phyloP scores from a whole-genome alignment of 257 asterid species.

The Oldenlandia corymbosa region DNA sequence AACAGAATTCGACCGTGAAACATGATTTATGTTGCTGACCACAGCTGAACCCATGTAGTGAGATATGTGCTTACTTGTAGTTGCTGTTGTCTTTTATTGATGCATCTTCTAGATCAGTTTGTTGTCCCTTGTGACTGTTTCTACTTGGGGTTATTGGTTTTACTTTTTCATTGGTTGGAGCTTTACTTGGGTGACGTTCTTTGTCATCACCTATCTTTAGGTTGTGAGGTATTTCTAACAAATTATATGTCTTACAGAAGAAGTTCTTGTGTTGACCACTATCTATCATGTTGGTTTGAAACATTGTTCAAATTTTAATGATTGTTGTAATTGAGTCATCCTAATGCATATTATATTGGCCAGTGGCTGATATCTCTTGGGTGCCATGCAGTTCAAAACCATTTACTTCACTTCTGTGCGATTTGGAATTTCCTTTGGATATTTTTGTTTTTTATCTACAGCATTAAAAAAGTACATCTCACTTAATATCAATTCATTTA shows the following conservation, averaged over 20 bases:
- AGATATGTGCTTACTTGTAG: too few species aligned
- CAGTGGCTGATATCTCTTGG: neutral
- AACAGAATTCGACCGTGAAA: too few species aligned
- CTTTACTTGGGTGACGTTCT: neutral
- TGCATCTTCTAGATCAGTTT: neutral
- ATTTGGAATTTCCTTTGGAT: neutral
- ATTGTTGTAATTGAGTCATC: neutral
- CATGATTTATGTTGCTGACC: too few species aligned
- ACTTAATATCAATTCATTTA: neutral
- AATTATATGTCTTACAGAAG: neutral
- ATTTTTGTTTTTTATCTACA: neutral
- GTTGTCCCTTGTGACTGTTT: neutral
- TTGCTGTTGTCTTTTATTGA: too few species aligned
- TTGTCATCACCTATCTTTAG: neutral
- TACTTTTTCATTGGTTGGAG: too few species aligned
- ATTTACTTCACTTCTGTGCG: neutral
- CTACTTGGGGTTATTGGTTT: too few species aligned
- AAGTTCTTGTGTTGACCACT: neutral
- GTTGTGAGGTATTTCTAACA: neutral
- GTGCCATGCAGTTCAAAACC: neutral
- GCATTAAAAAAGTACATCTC: neutral
- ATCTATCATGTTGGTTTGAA: neutral
- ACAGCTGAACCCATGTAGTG: too few species aligned
- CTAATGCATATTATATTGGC: neutral
- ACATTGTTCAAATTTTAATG: neutral